phyloP scores from a whole-genome alignment of 306 rosid species.

The Ziziphus jujuba region DNA sequence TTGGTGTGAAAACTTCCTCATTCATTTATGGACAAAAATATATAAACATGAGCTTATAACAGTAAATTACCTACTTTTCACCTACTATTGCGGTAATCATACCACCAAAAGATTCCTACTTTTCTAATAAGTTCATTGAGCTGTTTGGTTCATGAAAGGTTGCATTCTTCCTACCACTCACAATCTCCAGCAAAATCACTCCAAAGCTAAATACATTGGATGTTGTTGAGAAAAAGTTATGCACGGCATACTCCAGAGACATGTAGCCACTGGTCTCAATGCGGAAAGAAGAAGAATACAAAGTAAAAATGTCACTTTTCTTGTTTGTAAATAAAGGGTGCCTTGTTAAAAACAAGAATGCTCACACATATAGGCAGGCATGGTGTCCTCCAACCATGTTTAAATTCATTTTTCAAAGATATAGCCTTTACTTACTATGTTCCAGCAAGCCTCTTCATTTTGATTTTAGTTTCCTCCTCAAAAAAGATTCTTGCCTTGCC shows the following conservation, averaged over 20 bases:
- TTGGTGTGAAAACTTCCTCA: too few species aligned
- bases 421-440: slow-evolving; percentile 10
- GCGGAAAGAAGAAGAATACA: not conserved
- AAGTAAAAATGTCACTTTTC: too few species aligned
- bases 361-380: too few species aligned
- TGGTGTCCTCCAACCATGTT: too few species aligned
- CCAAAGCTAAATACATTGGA: slow-evolving; percentile 23
- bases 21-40: too few species aligned
- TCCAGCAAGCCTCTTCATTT: slow-evolving; percentile 12
- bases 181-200: slow-evolving; percentile 15
- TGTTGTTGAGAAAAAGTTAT: slow-evolving; percentile 15
- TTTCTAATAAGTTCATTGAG: slow-evolving; percentile 6
- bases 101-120: too few species aligned
- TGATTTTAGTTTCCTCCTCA: slow-evolving; percentile 7
- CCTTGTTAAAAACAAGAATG: too few species aligned
- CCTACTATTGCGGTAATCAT: too few species aligned
- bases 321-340: not conserved
- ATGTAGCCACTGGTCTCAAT: slow-evolving; percentile 8
- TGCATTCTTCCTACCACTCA: slow-evolving; percentile 20
- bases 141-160: not conserved
- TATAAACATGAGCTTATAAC: too few species aligned
- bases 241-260: slow-evolving; percentile 22
- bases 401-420: not conserved
- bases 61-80: too few species aligned
- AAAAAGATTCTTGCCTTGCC: slow-evolving; percentile 13